Base-by-base conservation (phyloP, 306 rosid genomes). In the Rosa multiflora region DNA sequence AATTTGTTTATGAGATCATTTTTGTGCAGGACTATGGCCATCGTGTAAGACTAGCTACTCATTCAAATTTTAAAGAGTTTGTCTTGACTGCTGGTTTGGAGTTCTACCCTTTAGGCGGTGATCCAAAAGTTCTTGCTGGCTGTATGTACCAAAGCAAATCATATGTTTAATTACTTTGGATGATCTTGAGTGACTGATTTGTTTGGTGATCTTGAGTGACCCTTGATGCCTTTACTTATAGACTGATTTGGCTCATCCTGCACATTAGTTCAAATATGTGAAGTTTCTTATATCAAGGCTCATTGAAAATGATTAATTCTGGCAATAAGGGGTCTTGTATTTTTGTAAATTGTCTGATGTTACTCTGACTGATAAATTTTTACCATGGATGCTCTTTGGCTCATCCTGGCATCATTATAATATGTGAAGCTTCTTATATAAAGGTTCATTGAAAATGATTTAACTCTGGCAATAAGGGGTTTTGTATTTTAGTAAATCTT, bases 81-180 rank as follows among this genome's bases (percentile, higher is more conserved):
- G 99, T 96, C 78, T 83, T 93, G 91, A 93, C 99, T 70, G 90
- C 99, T 82, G 99, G 99, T 56, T 84, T 96, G 97, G 99, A 96
- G 87, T 96, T 96, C 86, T 93, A 87, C 82, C 96, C 98, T 42
- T 82, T 93, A 79, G 99, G 98, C 72, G 99, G 99, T 11, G 98
- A 96, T 86, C 99, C 99, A 5, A 96, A 96, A 83, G 86, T 96
- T 75, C 98, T 96, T 82, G 99, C 99, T 72, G 98, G 98, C 59
- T 96, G 99, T 96, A 96, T 64, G 99, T 96, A 84, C 84, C 80
- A 32, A 39, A 76, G 77, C 26, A 43, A 78, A 14, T 75, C 10
- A 76, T 82, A 81, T 72, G 63, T 74, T 10, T 17, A 44, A 81
- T 75, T 86, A 49, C 32, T 52, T 73, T 55, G 42, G 53, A 67